Base-by-base conservation (phyloP, 495 filamentous ascomycete species). In the Cladorrhinum samala region DNA sequence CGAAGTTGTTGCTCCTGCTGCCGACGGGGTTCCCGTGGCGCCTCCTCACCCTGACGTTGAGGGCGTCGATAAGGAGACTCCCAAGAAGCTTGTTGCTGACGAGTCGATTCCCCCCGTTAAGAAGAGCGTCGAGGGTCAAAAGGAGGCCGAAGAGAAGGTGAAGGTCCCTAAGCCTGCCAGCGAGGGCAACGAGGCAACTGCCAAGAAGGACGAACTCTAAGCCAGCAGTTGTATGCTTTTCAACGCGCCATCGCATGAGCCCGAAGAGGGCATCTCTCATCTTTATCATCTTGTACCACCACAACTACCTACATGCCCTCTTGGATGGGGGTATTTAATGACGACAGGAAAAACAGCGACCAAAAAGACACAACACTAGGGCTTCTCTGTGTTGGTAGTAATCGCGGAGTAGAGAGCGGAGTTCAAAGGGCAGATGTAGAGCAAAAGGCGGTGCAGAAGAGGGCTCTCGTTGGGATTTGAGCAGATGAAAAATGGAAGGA, bases 11-110 rank as follows among this genome's bases (percentile, higher is more conserved):
- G 19, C 62, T 23, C 77, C 63, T 61, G 73, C 61, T 51, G 69
- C 59, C 30, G 65, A 60, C 14, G 52, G 58, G 40, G 59, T 60
- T 23, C 50, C 56, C 36, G 74, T 88, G 39, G 87, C 88, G 19
- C 88, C 87, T 24, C 88, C 87, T n/a, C 87, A 92, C 65, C 88
- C 88, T 5, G 89, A 91, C 60, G 85, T 87, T 24, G 79, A 95
- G 67, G 87, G 86, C 23, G 65, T 56, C 17, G 56, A 68, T 17
- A 51, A 50, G n/a, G 55, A 63, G 56, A 68, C 65, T 18, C 39
- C 53, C 21, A 59, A 63, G 54, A 21, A 46, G 53, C 68, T 56
- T 45, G 60, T 62, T 49, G 60, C 63, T 21, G 68, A 71, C 59
- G 74, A 75, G 49, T 55, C 70, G 42, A 68, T 78, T 54, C 60